Evolutionary conservation across 164 flowering plant species (phyloP).

Genomic region (Malania oleifera): DNA sequence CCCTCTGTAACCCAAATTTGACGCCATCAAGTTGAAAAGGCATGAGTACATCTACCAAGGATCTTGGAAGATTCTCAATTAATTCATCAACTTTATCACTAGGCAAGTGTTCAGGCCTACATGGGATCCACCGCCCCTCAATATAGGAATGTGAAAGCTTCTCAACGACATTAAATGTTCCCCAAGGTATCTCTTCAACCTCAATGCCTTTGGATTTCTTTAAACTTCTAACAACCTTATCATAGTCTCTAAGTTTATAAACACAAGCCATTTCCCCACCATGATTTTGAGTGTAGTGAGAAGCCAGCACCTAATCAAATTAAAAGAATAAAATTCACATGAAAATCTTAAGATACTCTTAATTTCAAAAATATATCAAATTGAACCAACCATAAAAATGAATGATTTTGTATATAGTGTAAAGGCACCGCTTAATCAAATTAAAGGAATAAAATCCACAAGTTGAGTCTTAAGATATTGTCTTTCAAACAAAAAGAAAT

Average conservation of each 20-base stretch:
- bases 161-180: slow-evolving; percentile 57
- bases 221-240: slow-evolving; percentile 48
- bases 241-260: slow-evolving; percentile 66
- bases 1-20: slow-evolving; percentile 73
- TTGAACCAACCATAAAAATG: too few relatives aligned
- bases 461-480: too few relatives aligned
- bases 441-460: not conserved
- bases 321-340: not conserved
- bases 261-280: slow-evolving; percentile 66
- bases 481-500: too few relatives aligned
- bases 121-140: slow-evolving; percentile 64
- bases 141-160: slow-evolving; percentile 55
- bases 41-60: slow-evolving; percentile 46
- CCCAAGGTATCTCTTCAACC: slow-evolving; percentile 71
- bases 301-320: slow-evolving; percentile 46
- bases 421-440: slow-evolving; percentile 50
- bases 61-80: slow-evolving; percentile 51
- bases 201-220: slow-evolving; percentile 47
- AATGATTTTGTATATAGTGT: slow-evolving; percentile 57
- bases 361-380: too few relatives aligned
- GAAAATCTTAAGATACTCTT: too few relatives aligned
- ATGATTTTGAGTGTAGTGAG: slow-evolving; percentile 60
- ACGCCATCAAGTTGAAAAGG: slow-evolving; percentile 94
- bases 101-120: slow-evolving; percentile 76
- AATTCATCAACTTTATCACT: slow-evolving; percentile 67